phyloP scores from a whole-genome alignment of 1,284 basidiomycete genomes.

The Xerocomus amazonicus region DNA sequence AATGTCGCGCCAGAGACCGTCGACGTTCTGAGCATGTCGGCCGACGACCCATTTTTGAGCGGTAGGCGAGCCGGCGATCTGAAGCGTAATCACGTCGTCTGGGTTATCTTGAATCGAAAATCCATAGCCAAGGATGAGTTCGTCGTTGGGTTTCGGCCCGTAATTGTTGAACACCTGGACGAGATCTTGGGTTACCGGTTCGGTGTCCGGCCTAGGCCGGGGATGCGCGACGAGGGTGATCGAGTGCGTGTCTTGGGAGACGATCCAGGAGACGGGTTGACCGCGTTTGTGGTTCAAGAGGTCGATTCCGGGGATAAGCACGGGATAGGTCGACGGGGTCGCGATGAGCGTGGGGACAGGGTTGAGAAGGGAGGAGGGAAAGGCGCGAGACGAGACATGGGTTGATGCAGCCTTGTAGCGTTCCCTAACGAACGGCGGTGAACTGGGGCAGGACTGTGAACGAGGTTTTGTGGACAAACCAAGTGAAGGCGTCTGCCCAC shows the following conservation, averaged over 20 bases:
- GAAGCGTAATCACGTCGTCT: conserved; percentile 80
- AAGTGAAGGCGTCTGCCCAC: conserved; percentile 58
- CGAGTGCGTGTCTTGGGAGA: conserved; percentile 35
- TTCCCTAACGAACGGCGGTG: conserved; percentile 47
- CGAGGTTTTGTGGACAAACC: conserved; percentile 44
- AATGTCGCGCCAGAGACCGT: conserved; percentile 60
- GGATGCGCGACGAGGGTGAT: conserved; percentile 39
- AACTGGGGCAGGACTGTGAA: not conserved
- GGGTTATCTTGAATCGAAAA: conserved; percentile 76
- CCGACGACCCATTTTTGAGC: conserved; percentile 60
- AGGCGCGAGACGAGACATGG: conserved; percentile 82
- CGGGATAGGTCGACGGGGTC: conserved; percentile 57
- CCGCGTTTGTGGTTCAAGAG: conserved; percentile 76
- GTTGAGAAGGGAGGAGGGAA: conserved; percentile 78
- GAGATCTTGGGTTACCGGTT: not conserved
- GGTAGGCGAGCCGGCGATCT: conserved; percentile 52
- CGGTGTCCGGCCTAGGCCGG: not conserved
- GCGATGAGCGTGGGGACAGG: conserved; percentile 49
- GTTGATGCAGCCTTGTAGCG: conserved; percentile 68
- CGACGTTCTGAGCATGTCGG: conserved; percentile 49
- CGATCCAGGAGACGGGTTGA: conserved; percentile 76
- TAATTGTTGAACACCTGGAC: conserved; percentile 86
- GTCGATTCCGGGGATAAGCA: conserved; percentile 85
- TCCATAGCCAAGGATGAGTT: conserved; percentile 85
- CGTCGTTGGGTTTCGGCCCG: conserved; percentile 81